Conservation (phyloP, 257 asterid species). For the Fraxinus pennsylvanica region DNA sequence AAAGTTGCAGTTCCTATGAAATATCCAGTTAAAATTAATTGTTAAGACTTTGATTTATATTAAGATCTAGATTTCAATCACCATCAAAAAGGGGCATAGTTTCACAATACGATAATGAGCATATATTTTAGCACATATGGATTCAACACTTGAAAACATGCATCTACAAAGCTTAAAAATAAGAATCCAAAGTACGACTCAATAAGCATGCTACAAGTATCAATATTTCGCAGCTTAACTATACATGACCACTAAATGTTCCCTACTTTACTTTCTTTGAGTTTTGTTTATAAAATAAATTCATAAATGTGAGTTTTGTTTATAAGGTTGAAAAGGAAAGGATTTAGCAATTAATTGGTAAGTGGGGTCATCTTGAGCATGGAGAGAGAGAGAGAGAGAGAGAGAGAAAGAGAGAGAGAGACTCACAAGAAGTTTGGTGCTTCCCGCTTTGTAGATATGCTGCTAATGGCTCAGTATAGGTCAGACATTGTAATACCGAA, state of each 20-base stretch:
- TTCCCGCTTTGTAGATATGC: constrained; percentile 97
- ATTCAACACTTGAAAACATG: neutral
- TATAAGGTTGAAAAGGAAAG: neutral
- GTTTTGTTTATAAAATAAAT: neutral
- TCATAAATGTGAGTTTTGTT: neutral
- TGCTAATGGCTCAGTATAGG: constrained; percentile 97
- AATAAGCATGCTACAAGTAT: neutral
- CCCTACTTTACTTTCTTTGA: neutral
- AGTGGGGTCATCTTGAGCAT: neutral
- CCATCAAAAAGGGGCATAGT: neutral
- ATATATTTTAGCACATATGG: neutral
- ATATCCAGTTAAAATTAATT: too few relatives aligned
- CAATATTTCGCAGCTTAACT: neutral
- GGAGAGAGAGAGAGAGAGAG: neutral
- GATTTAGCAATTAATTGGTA: neutral
- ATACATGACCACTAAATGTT: neutral
- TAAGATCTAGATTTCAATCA: too few relatives aligned
- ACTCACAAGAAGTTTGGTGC: constrained; percentile 91
- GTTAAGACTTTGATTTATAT: too few relatives aligned
- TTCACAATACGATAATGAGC: neutral
- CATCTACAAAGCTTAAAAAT: neutral
- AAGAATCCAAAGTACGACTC: neutral
- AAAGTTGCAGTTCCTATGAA: too few relatives aligned
- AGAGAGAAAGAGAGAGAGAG: constrained; percentile 11
- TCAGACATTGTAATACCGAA: constrained; percentile 90